Percentiles rank a stretch among this genome's conserved stretches.
Evolutionary conservation across 2,329 filamentous ascomycete species (phyloP).

Genomic region (Dactylellina haptotyla): DNA sequence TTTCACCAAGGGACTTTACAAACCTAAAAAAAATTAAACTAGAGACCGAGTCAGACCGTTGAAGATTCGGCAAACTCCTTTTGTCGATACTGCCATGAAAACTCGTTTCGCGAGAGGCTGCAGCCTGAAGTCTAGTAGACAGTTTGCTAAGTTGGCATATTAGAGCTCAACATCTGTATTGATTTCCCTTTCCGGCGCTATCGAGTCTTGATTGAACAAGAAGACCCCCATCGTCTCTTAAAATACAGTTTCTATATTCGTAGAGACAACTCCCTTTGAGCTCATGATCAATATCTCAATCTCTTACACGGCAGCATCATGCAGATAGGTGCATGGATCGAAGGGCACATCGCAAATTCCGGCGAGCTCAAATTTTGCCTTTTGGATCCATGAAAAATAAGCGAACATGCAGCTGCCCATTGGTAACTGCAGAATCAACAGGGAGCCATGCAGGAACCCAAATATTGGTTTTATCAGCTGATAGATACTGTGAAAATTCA

Average conservation of each 20-base stretch:
- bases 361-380: slow-evolving; percentile 16
- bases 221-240: slow-evolving; percentile 17
- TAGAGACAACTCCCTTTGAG: neutral
- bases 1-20: slow-evolving; percentile 16
- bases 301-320: neutral
- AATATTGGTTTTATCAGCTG: slow-evolving; percentile 40
- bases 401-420: slow-evolving; percentile 49
- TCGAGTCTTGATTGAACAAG: too few relatives aligned
- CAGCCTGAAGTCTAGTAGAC: slow-evolving; percentile 11
- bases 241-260: slow-evolving; percentile 17
- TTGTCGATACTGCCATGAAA: slow-evolving; percentile 7
- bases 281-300: slow-evolving; percentile 1
- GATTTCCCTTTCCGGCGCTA: slow-evolving; percentile 36
- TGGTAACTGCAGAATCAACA: slow-evolving; percentile 49
- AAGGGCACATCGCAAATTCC: slow-evolving; percentile 7
- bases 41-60: slow-evolving; percentile 21
- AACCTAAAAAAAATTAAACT: neutral
- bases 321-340: slow-evolving; percentile 27
- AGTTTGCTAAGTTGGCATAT: neutral
- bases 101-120: slow-evolving; percentile 3
- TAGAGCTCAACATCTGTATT: neutral
- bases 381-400: slow-evolving; percentile 18
- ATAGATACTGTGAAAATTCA: slow-evolving; percentile 7
- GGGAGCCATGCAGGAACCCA: slow-evolving; percentile 47
- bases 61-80: slow-evolving; percentile 22